These are phyloP conservation scores for Tetrastigma voinierianum DNA, from an alignment of 164 flowering plant species.

Conservation along the genomic window DNA sequence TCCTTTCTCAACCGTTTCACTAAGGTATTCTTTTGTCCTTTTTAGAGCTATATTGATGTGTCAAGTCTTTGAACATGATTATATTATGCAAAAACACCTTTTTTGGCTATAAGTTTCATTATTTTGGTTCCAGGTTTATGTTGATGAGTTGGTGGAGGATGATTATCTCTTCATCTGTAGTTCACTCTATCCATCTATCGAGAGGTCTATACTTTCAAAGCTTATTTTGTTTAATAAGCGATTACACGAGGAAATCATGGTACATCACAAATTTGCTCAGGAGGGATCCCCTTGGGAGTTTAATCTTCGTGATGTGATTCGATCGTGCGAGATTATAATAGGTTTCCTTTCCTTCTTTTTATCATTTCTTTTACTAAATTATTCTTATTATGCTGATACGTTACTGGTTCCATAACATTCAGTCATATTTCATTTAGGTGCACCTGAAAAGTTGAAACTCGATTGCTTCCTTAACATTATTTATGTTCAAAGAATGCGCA, in stretches of 20 bases:
- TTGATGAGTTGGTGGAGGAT: constrained; percentile 81
- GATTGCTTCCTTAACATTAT: constrained; percentile 66
- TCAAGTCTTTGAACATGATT: neutral
- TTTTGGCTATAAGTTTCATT: neutral
- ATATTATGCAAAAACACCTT: neutral
- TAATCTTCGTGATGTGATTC: constrained; percentile 89
- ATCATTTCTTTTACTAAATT: neutral
- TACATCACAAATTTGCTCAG: constrained; percentile 66
- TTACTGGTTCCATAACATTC: constrained; percentile 7
- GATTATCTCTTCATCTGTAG: constrained; percentile 77
- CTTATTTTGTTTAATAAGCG: constrained; percentile 68
- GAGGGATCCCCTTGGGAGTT: constrained; percentile 99
- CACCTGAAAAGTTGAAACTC: constrained; percentile 41
- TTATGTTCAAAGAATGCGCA: constrained; percentile 92
- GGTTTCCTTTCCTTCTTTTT: constrained; percentile 22
- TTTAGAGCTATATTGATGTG: neutral
- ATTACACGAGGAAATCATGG: constrained; percentile 75
- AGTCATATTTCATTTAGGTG: constrained; percentile 34
- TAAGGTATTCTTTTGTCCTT: constrained; percentile 46
- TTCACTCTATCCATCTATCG: constrained; percentile 68
- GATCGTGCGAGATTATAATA: constrained; percentile 84
- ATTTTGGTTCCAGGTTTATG: constrained; percentile 66
- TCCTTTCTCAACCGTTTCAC: constrained; percentile 97
- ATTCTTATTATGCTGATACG: neutral
- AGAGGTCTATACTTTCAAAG: constrained; percentile 48